Percentiles rank a stretch among this genome's conserved stretches.
Evolutionary conservation across 225 moss, liverwort and hornwort genomes (phyloP).

Genomic region (Rhytidiadelphus loreus): DNA sequence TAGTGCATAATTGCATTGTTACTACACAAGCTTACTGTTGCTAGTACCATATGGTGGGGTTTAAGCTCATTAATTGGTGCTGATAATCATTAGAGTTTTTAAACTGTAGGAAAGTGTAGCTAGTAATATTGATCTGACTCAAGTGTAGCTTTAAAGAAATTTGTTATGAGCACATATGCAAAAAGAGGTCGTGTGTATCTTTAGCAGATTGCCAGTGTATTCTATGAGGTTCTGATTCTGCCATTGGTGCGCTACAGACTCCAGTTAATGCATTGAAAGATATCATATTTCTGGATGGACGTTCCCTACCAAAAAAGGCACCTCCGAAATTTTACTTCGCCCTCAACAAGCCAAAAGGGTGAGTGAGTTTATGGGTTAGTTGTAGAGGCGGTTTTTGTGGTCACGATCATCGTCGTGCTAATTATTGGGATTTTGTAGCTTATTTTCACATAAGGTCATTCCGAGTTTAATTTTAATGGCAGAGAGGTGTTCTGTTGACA

Average conservation of each 20-base stretch:
- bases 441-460: neutral
- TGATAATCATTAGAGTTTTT: neutral
- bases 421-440: neutral
- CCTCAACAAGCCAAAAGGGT: constrained; percentile 97
- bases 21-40: neutral
- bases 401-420: neutral
- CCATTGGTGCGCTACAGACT: constrained; percentile 41
- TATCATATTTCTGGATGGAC: constrained; percentile 79
- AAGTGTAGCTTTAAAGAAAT: neutral
- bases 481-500: neutral
- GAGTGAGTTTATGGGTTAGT: neutral
- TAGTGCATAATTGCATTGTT: neutral
- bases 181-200: neutral
- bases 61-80: neutral
- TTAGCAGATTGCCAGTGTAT: neutral
- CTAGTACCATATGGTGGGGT: neutral
- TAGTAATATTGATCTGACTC: neutral
- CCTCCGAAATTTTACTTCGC: constrained; percentile 81
- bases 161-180: neutral
- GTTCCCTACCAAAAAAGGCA: constrained; percentile 67
- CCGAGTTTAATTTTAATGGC: neutral
- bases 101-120: neutral
- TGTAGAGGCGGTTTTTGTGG: neutral
- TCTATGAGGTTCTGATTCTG: neutral
- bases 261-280: constrained; percentile 84